Evolutionary conservation across 768 basidiomycete species (phyloP), one percentile per base, ranked within the genome.

Genomic region (Leccinum barrowsii): DNA sequence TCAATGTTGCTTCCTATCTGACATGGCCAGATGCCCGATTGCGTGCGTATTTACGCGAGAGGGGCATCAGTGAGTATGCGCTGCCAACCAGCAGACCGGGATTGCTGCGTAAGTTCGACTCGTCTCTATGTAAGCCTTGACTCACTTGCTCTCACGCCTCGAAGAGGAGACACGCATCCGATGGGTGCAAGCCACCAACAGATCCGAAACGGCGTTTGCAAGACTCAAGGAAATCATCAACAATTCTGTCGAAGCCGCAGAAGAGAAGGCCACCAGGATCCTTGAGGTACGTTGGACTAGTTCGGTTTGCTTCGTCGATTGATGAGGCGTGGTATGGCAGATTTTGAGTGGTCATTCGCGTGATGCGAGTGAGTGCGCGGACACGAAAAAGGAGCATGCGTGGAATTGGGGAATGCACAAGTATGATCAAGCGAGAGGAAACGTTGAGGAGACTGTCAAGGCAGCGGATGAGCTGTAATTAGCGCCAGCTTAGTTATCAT

Each of bases 11-110:
- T 2, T 76, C 84, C 2, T 97, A 96, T 74, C 77, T 95, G 52
- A 80, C 82, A 10, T 98, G 96, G 96, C 91, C 92, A 12, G 95
- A 98, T 67, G 91, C 94, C 3, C 83, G 95, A 32, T 84, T 98
- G 26, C 87, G 94, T 49, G 93, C 90, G 2, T 97, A 91, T 74
- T 81, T 98, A 19, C 82, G 93, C 47, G 84, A 90, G 67, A 82
- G 83, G 62, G 89, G 88, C 51, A 67, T 96, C 28, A 76, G 80
- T 60, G 92, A 95, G 64, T 79, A 79, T n/a, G 76, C 78, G 51
- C 77, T 91, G 44, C 86, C 89, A 1, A 82, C 78, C 1, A 70
- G 67, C 3, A 84, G 94, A 35, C 84, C 90, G 0, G 86, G 86
- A n/a, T 82, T 97, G 19, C 80, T 98, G 34, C 90, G 89, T 89